Base-by-base conservation (phyloP, 495 filamentous ascomycete species). In the Penicillium paradoxum region DNA sequence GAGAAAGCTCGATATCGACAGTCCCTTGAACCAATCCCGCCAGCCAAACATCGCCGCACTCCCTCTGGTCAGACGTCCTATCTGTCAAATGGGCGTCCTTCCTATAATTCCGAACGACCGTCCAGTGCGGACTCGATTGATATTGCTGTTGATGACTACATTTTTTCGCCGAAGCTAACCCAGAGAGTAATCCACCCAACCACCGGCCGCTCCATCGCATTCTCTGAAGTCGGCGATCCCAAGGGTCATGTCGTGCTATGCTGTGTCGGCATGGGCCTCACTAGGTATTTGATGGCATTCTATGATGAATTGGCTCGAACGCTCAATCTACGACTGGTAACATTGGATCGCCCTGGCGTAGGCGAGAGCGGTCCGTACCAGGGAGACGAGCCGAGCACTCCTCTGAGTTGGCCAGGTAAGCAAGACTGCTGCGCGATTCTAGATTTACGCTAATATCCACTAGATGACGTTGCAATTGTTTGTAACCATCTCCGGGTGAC, bases 241-340 rank as follows among this genome's bases (percentile, higher is more conserved):
- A 82, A 89, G 45, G 93, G 93, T 9, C 91, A 86, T 63, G 92
- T 91, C 7, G 89, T 99, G 19, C 89, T 99, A 39, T 92, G 91
- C 67, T 99, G 95, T 66, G 89, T 99, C 9, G 93, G 93, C 25
- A 99, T 99, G 93, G 93, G 93, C 1, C 66, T 99, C 50, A 99
- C 93, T 6, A 83, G 93, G 65, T 97, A 95, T 65, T 84, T 99
- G 47, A 96, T 88, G 56, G 90, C 91, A 5, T 99, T 99, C 60
- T 99, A 99, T 61, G 93, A 99, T 67, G 92, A 99, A 64, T 77
- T 99, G 53, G 93, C 95, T 14, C 73, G 88, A 55, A 90, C 90
- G 1, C 78, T 99, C 37, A 92, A 89, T 57, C 74, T 99, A 45
- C 82, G 93, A 29, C 78, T 99, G 30, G 92, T 99, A 43, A 99